phyloP scores from a whole-genome alignment of 208 protist species.

The Balamuthia mandrillaris region DNA sequence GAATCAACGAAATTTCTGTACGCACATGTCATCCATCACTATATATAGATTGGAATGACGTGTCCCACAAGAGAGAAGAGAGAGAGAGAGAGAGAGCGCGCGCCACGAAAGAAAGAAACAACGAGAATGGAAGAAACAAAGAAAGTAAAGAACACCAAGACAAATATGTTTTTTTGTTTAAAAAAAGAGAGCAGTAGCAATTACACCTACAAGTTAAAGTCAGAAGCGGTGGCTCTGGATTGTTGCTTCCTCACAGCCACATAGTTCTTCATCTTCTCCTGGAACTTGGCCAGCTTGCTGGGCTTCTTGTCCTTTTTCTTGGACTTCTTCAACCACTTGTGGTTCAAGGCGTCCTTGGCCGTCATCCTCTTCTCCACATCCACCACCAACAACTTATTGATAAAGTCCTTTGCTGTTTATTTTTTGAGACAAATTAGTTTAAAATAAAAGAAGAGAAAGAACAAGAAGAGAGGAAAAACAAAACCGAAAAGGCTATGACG shows the following conservation, averaged over 20 bases:
- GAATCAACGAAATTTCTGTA: no score
- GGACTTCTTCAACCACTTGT: conserved; percentile 45
- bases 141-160: no score
- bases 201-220: no score
- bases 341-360: conserved; percentile 62
- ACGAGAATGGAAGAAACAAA: no score
- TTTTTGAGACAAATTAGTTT: background rate
- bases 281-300: conserved; percentile 39
- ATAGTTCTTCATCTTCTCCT: conserved; percentile 42
- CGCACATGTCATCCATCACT: no score
- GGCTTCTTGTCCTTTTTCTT: conserved; percentile 39
- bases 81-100: no score
- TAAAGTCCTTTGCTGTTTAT: conserved; percentile 38
- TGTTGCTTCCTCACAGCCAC: conserved; percentile 26
- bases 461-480: background rate
- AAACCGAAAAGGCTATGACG: background rate
- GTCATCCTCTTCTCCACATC: conserved; percentile 60
- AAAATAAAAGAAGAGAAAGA: background rate
- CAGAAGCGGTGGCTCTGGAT: no score
- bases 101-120: no score
- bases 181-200: no score
- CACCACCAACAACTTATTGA: conserved; percentile 60
- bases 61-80: no score
- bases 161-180: no score
- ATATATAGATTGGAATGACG: no score